phyloP scores from a whole-genome alignment of 306 rosid genomes.

The Pyrus pyrifolia region DNA sequence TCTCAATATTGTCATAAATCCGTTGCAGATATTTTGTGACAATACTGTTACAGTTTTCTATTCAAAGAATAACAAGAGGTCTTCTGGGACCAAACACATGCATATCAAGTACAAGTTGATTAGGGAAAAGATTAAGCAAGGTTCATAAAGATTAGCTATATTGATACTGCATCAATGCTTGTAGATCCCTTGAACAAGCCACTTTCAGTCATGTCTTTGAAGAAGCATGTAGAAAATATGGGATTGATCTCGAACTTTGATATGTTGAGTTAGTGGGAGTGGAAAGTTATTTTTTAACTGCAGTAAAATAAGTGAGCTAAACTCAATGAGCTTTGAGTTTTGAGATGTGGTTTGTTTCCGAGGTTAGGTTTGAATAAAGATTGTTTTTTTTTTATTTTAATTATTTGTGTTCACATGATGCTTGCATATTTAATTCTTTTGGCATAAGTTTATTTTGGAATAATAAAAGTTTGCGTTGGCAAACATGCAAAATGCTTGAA shows the following conservation, averaged over 20 bases:
- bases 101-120: background rate
- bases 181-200: background rate
- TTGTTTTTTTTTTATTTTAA: too few relatives aligned
- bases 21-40: background rate
- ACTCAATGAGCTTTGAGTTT: too few relatives aligned
- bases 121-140: background rate
- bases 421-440: too few relatives aligned
- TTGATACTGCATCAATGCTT: background rate
- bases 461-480: too few relatives aligned
- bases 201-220: background rate
- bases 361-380: too few relatives aligned
- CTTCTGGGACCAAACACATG: background rate
- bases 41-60: background rate
- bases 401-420: too few relatives aligned
- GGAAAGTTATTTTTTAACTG: too few relatives aligned
- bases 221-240: background rate
- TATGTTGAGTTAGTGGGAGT: background rate
- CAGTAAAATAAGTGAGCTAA: too few relatives aligned
- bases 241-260: background rate
- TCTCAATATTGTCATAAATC: background rate
- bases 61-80: background rate
- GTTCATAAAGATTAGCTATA: too few relatives aligned
- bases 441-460: too few relatives aligned
- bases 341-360: too few relatives aligned
- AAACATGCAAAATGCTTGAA: too few relatives aligned